phyloP scores from a whole-genome alignment of 2,329 filamentous ascomycete species.

The Trichoderma atroviride region DNA sequence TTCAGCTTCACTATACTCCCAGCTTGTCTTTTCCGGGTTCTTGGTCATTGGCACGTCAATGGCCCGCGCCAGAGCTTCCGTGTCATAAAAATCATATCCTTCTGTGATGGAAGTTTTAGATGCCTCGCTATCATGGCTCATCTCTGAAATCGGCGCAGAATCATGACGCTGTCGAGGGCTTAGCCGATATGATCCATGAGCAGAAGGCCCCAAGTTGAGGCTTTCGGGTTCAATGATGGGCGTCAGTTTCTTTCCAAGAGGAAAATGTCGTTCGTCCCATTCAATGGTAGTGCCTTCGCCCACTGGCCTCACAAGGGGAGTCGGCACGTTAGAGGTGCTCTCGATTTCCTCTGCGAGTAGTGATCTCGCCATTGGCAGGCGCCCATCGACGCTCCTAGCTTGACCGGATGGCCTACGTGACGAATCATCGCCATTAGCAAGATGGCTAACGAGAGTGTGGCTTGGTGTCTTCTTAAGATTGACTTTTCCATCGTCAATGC shows the following conservation, averaged over 20 bases:
- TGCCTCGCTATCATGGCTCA: slow-evolving; percentile 52
- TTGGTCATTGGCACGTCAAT: slow-evolving; percentile 55
- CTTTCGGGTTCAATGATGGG: slow-evolving; percentile 55
- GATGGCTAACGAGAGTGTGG: slow-evolving; percentile 32
- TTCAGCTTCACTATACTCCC: slow-evolving; percentile 37
- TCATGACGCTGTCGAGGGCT: slow-evolving; percentile 51
- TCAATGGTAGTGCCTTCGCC: slow-evolving; percentile 39
- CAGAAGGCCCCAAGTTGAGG: slow-evolving; percentile 54
- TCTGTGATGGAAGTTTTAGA: slow-evolving; percentile 58
- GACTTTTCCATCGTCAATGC: slow-evolving; percentile 37
- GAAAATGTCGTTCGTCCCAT: slow-evolving; percentile 34
- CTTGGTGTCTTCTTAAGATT: slow-evolving; percentile 35
- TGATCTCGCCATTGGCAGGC: slow-evolving; percentile 46
- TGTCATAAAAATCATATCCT: slow-evolving; percentile 68
- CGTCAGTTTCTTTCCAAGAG: slow-evolving; percentile 46
- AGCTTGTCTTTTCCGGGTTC: slow-evolving; percentile 32
- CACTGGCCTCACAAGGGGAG: slow-evolving; percentile 59
- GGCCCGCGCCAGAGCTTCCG: slow-evolving; percentile 55
- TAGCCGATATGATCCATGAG: slow-evolving; percentile 42
- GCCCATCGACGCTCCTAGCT: slow-evolving; percentile 37
- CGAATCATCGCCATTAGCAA: slow-evolving; percentile 43
- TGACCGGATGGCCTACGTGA: slow-evolving; percentile 40
- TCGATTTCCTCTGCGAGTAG: slow-evolving; percentile 60
- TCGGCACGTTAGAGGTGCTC: slow-evolving; percentile 65
- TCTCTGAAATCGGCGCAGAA: slow-evolving; percentile 54